These are phyloP conservation scores for Leishmania tropica DNA, from an alignment of 208 protist species.

Conservation along the genomic window DNA sequence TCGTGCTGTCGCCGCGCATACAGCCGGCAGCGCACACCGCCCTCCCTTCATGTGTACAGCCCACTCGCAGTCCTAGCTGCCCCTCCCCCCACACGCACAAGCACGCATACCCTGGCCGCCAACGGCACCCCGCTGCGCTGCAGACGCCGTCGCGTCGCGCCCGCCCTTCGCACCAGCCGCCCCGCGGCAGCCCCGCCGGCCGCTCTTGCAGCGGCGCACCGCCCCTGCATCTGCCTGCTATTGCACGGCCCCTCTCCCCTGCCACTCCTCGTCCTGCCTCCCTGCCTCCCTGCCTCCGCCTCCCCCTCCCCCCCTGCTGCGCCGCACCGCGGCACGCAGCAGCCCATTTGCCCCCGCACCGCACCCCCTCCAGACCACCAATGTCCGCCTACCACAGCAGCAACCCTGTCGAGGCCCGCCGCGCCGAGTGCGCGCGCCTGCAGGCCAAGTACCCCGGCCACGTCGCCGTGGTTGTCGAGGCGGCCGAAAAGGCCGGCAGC, in stretches of 20 bases:
- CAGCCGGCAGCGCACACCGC: too few relatives aligned
- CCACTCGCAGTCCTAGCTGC: too few relatives aligned
- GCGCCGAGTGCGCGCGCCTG: constrained; percentile 24
- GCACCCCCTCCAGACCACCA: not conserved
- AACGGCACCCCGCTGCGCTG: too few relatives aligned
- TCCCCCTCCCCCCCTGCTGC: too few relatives aligned
- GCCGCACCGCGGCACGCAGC: not conserved
- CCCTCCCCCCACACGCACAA: too few relatives aligned
- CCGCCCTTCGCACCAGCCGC: too few relatives aligned
- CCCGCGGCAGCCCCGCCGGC: too few relatives aligned
- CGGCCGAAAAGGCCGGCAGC: constrained; percentile 6
- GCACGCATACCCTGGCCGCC: too few relatives aligned
- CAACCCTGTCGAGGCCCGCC: not conserved
- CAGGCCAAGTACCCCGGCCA: constrained; percentile 23
- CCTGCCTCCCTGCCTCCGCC: not conserved
- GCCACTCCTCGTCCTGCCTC: not conserved
- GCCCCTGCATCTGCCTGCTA: not conserved
- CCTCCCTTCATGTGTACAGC: too few relatives aligned
- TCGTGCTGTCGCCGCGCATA: too few relatives aligned
- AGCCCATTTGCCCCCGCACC: not conserved
- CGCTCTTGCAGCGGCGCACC: too few relatives aligned
- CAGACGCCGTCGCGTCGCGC: too few relatives aligned
- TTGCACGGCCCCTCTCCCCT: not conserved
- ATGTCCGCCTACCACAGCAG: constrained; percentile 5
- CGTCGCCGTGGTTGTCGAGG: constrained; percentile 19